phyloP scores from a whole-genome alignment of 208 protist genomes.

The Leishmania tropica region DNA sequence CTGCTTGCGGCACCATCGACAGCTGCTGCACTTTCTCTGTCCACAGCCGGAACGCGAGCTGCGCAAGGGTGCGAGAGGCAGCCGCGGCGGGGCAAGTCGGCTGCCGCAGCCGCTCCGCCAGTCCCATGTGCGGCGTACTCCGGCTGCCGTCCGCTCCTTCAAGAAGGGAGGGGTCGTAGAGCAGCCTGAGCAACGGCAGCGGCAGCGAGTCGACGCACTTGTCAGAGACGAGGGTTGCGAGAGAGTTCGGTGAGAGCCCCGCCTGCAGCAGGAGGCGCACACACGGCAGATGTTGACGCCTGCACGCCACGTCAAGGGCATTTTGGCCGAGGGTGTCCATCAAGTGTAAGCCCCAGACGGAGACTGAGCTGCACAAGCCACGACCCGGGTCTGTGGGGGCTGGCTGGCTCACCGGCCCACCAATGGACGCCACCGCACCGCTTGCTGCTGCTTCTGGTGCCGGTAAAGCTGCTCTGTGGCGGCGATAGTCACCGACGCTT shows the following conservation, averaged over 20 bases:
- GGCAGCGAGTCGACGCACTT: conserved; percentile 9
- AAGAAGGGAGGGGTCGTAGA: conserved; percentile 27
- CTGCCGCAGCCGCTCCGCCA: conserved; percentile 30
- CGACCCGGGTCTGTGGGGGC: background rate
- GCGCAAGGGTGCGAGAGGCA: conserved; percentile 36
- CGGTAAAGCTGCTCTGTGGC: background rate
- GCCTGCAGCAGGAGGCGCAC: conserved; percentile 21
- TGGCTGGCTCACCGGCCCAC: background rate
- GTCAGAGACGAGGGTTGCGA: conserved; percentile 4
- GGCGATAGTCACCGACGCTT: background rate
- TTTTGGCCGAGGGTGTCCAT: conserved; percentile 7
- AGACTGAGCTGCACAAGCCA: background rate
- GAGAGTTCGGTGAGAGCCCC: conserved; percentile 21
- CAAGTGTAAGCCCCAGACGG: conserved; percentile 12
- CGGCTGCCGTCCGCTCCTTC: conserved; percentile 10
- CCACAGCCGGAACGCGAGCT: conserved; percentile 45
- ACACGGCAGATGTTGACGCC: conserved; percentile 5
- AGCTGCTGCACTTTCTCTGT: conserved; percentile 37
- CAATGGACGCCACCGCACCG: background rate
- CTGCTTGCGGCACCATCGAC: background rate
- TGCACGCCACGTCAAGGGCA: conserved; percentile 26
- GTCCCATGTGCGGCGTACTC: background rate
- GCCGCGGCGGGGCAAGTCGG: conserved; percentile 25
- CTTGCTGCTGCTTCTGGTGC: background rate
- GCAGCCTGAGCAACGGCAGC: conserved; percentile 21